Conservation (phyloP, 192 early-diverging fungal species). For the Coemansia sp. region DNA sequence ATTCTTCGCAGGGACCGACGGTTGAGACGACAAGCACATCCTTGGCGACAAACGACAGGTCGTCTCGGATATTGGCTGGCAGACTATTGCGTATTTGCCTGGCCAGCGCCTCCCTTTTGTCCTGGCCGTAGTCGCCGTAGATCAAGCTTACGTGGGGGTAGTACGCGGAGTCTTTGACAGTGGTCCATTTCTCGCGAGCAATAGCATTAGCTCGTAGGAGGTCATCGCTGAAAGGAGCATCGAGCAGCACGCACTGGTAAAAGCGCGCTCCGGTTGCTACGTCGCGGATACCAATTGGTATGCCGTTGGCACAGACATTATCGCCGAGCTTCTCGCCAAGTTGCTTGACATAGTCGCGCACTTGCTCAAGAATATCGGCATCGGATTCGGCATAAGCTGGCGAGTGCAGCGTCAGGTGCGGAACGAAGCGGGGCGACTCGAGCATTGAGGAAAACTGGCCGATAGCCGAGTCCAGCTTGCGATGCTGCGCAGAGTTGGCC, state of each 20-base stretch:
- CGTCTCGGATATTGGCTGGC: conserved; percentile 9
- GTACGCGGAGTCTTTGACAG: conserved; percentile 9
- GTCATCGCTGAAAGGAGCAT: not conserved
- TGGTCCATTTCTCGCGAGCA: conserved; percentile 33
- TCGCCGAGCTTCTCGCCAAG: conserved; percentile 10
- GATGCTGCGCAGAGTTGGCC: not conserved
- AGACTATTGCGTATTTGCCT: conserved; percentile 9
- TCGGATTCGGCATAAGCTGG: conserved; percentile 24
- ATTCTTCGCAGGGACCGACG: conserved; percentile 23
- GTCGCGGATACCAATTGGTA: conserved; percentile 11
- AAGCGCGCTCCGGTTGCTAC: conserved; percentile 20
- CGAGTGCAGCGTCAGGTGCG: conserved; percentile 40
- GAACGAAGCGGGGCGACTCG: conserved; percentile 17
- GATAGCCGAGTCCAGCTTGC: conserved; percentile 10
- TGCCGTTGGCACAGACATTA: conserved; percentile 2
- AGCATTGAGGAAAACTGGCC: conserved; percentile 10
- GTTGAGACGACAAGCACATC: conserved; percentile 28
- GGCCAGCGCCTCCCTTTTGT: conserved; percentile 4
- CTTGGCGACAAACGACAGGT: conserved; percentile 23
- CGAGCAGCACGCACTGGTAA: conserved; percentile 36
- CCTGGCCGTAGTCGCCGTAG: conserved; percentile 16
- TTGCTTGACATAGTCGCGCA: conserved; percentile 8
- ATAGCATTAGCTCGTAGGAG: conserved; percentile 18
- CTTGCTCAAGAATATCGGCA: conserved; percentile 14
- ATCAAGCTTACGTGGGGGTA: conserved; percentile 40